Evolutionary conservation across 192 early-diverging fungal species (phyloP).

Genomic region (Phycomyces nitens): DNA sequence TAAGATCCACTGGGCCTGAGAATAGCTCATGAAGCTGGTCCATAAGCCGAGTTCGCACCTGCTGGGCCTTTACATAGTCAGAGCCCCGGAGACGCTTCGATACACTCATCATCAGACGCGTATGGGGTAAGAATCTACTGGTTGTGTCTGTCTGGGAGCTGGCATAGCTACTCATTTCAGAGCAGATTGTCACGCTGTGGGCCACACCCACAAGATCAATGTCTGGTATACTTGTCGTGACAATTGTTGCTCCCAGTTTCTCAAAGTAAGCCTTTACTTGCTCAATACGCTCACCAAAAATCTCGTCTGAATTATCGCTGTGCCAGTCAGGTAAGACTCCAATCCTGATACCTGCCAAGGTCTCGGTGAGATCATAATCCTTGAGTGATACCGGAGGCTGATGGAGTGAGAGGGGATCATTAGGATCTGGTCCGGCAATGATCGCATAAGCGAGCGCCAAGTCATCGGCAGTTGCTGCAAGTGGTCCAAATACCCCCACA

Average conservation of each 20-base stretch:
- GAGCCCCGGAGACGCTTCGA: conserved; percentile 25
- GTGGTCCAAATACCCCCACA: conserved; percentile 61
- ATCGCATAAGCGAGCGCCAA: conserved; percentile 63
- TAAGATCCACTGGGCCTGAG: conserved; percentile 49
- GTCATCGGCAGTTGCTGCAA: conserved; percentile 66
- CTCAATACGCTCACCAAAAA: conserved; percentile 30
- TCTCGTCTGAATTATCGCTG: conserved; percentile 33
- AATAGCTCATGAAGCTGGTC: conserved; percentile 47
- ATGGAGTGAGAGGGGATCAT: conserved; percentile 41
- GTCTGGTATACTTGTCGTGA: not conserved
- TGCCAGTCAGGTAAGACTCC: conserved; percentile 55
- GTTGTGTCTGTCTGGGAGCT: conserved; percentile 15
- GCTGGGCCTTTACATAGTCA: conserved; percentile 54
- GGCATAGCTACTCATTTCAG: conserved; percentile 52
- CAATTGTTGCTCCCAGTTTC: conserved; percentile 47
- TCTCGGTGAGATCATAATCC: conserved; percentile 13
- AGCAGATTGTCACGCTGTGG: conserved; percentile 61
- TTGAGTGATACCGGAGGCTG: conserved; percentile 52
- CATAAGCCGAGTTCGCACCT: conserved; percentile 54
- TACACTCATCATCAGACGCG: conserved; percentile 38
- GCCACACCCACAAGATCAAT: conserved; percentile 22
- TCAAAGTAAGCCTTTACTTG: conserved; percentile 36
- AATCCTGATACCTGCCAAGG: conserved; percentile 52
- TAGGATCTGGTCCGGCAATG: conserved; percentile 53
- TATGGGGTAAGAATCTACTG: conserved; percentile 40